Evolutionary conservation across 352 stramenopile species (phyloP).

Genomic region (Globisporangium barbulae): DNA sequence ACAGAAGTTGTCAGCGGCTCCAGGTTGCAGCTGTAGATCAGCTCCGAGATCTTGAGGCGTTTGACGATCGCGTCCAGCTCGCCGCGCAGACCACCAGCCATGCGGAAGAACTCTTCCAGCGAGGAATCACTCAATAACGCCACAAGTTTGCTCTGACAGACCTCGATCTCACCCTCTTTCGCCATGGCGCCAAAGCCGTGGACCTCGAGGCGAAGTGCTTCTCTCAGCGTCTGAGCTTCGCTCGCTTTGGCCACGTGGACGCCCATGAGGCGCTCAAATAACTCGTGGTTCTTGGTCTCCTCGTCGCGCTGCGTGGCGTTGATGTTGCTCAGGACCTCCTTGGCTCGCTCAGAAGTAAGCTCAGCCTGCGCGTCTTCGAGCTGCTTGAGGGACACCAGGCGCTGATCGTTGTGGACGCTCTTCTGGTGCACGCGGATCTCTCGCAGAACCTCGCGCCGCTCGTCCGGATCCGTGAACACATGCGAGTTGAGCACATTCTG

Average conservation of each 20-base stretch:
- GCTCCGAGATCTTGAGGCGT: slow-evolving; percentile 52
- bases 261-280: slow-evolving; percentile 46
- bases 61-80: slow-evolving; percentile 72
- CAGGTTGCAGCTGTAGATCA: slow-evolving; percentile 79
- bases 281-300: slow-evolving; percentile 54
- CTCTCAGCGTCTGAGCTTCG: slow-evolving; percentile 33
- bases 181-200: slow-evolving; percentile 66
- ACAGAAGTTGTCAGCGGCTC: slow-evolving; percentile 32
- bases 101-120: slow-evolving; percentile 84
- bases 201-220: slow-evolving; percentile 50
- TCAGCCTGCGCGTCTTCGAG: slow-evolving; percentile 35
- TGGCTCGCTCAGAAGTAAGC: slow-evolving; percentile 41
- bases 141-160: slow-evolving; percentile 28
- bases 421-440: slow-evolving; percentile 55
- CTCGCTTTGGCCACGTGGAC: slow-evolving; percentile 38
- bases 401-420: slow-evolving; percentile 41
- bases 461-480: slow-evolving; percentile 67
- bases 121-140: slow-evolving; percentile 36
- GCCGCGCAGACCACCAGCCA: slow-evolving; percentile 65
- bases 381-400: slow-evolving; percentile 44
- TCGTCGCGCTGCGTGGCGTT: slow-evolving; percentile 56
- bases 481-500: slow-evolving; percentile 48
- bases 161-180: slow-evolving; percentile 43
- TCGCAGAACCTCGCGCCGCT: slow-evolving; percentile 50
- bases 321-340: slow-evolving; percentile 41